Percentiles rank a stretch among this genome's conserved stretches.
phyloP scores from a whole-genome alignment of 208 protist species.

The Leishmania amazonensis region DNA sequence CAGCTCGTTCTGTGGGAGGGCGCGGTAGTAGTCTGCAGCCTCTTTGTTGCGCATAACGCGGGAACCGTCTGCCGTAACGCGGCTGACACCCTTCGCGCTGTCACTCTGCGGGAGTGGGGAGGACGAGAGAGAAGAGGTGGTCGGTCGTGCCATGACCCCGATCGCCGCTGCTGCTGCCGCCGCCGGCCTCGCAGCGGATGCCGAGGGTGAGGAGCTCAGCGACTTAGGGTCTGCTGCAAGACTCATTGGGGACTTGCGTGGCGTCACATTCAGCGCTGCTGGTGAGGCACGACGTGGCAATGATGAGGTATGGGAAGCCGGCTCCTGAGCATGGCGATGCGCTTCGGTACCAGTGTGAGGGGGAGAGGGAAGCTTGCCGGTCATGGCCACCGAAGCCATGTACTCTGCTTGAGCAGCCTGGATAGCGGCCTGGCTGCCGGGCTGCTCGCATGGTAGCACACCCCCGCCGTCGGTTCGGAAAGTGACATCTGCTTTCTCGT shows the following conservation, averaged over 20 bases:
- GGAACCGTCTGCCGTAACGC: conserved; percentile 12
- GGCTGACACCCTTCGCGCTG: conserved; percentile 6
- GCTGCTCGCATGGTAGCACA: conserved; percentile 65
- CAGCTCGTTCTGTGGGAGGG: conserved; percentile 76
- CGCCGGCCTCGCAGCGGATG: conserved; percentile 6
- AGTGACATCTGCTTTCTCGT: conserved; percentile 33
- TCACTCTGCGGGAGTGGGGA: not conserved
- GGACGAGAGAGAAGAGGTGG: not conserved
- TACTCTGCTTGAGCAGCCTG: conserved; percentile 56
- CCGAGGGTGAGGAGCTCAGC: not conserved
- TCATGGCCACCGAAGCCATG: conserved; percentile 65
- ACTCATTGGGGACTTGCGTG: conserved; percentile 6
- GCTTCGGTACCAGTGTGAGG: not conserved
- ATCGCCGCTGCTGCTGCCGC: not conserved
- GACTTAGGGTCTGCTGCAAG: not conserved
- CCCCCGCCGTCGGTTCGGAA: conserved; percentile 13
- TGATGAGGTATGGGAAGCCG: conserved; percentile 5
- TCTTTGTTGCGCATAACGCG: conserved; percentile 39
- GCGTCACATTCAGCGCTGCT: conserved; percentile 10
- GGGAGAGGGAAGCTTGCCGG: conserved; percentile 67
- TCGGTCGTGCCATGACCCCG: not conserved
- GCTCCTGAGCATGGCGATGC: not conserved
- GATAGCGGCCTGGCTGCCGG: conserved; percentile 37
- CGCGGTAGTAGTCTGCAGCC: conserved; percentile 76
- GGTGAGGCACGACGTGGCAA: conserved; percentile 27